Evolutionary conservation across 106 monocot genomes (phyloP).

Genomic region (Vanilla planifolia): DNA sequence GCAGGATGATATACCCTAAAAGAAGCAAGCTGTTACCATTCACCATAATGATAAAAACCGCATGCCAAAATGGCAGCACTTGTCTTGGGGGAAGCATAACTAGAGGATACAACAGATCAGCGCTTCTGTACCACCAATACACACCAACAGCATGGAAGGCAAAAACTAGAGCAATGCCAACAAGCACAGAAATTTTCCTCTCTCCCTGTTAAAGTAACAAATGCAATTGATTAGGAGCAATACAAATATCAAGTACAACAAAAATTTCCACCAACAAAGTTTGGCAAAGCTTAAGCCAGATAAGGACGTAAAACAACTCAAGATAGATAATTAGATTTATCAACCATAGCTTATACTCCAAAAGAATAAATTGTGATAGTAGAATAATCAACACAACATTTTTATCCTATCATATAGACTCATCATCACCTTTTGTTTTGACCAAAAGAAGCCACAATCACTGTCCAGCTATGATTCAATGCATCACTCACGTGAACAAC

Average conservation of each 20-base stretch:
- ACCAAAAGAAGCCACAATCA: too few relatives aligned
- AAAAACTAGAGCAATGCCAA: conserved; percentile 52
- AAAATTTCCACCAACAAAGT: background rate
- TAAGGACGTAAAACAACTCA: background rate
- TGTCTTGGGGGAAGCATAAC: conserved; percentile 75
- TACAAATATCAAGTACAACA: background rate
- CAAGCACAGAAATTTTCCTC: conserved; percentile 64
- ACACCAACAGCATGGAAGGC: conserved; percentile 65
- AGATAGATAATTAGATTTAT: background rate
- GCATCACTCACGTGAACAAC: too few relatives aligned
- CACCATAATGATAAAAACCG: conserved; percentile 78
- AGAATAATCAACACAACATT: background rate
- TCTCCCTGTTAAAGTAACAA: conserved; percentile 52
- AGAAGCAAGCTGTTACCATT: conserved; percentile 44
- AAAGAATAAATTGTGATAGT: background rate
- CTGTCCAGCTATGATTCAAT: too few relatives aligned
- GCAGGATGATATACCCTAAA: background rate
- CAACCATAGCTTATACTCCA: background rate
- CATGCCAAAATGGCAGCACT: conserved; percentile 95
- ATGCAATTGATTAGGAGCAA: background rate
- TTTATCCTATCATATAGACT: background rate
- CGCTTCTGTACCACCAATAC: conserved; percentile 90
- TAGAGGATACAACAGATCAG: conserved; percentile 59
- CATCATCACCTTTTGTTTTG: too few relatives aligned
- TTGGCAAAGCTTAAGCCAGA: background rate